Evolutionary conservation across 1,139 yeast species (phyloP).

Genomic region (Magnusiomyces ingens): DNA sequence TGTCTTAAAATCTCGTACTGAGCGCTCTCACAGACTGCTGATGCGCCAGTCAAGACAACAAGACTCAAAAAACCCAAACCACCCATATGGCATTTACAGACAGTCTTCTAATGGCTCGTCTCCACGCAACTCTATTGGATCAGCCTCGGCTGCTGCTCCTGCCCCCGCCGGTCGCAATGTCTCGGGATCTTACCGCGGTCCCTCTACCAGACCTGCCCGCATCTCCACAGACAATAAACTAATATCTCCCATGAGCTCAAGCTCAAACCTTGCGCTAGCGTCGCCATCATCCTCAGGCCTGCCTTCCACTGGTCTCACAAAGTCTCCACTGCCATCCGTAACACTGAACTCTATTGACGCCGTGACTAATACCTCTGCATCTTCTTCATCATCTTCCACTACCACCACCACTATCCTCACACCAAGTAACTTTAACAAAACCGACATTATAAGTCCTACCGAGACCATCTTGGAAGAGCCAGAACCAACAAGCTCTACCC

Average conservation of each 20-base stretch:
- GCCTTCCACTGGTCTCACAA: conserved; percentile 11
- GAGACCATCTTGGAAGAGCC: conserved; percentile 3
- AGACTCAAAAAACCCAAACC: conserved; percentile 1
- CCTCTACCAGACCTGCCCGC: neutral
- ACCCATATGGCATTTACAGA: conserved; percentile 3
- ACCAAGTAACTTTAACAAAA: neutral
- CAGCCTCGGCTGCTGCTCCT: neutral
- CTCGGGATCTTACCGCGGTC: conserved; percentile 10
- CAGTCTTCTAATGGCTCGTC: conserved; percentile 5
- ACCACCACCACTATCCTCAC: neutral
- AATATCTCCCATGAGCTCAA: conserved; percentile 14
- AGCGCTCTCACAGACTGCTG: conserved; percentile 23
- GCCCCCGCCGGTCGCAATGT: conserved; percentile 13
- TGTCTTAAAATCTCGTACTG: conserved; percentile 47
- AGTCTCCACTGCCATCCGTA: conserved; percentile 2
- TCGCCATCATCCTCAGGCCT: conserved; percentile 5
- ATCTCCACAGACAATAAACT: neutral
- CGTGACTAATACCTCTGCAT: neutral
- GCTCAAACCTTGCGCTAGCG: neutral
- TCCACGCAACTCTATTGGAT: conserved; percentile 7
- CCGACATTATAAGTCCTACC: neutral
- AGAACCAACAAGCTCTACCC: neutral
- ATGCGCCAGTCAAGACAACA: conserved; percentile 5
- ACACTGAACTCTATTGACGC: too few species aligned
- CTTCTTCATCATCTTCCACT: neutral